Conservation (phyloP, 1,284 basidiomycete genomes). For the Cryptococcus sp. region DNA sequence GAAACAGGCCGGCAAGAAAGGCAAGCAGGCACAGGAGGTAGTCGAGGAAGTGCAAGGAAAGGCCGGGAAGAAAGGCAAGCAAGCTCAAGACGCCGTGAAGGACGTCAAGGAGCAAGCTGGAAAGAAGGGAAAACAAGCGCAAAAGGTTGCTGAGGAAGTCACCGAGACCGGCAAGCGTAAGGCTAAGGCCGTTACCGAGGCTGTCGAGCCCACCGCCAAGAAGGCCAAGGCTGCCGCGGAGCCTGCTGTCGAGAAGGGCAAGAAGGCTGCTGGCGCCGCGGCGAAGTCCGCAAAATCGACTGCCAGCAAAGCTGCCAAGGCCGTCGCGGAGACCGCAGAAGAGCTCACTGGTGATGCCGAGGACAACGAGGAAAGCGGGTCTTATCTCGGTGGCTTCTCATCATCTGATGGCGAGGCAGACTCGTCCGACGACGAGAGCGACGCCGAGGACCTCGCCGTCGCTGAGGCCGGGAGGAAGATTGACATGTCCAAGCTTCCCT, state of each 20-base stretch:
- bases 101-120: slow-evolving; percentile 12
- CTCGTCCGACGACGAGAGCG: slow-evolving; percentile 75
- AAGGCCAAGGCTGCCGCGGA: slow-evolving; percentile 17
- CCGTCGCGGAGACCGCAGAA: slow-evolving; percentile 27
- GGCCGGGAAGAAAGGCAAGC: slow-evolving; percentile 20
- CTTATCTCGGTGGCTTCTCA: slow-evolving; percentile 68
- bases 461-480: slow-evolving; percentile 52
- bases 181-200: slow-evolving; percentile 16
- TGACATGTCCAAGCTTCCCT: slow-evolving; percentile 72
- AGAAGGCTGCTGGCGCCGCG: slow-evolving; percentile 18
- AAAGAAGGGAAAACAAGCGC: slow-evolving; percentile 11
- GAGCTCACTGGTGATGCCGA: slow-evolving; percentile 28
- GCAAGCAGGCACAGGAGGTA: slow-evolving; percentile 10
- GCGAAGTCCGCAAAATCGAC: slow-evolving; percentile 26
- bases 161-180: slow-evolving; percentile 17
- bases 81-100: slow-evolving; percentile 10
- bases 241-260: slow-evolving; percentile 13
- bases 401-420: slow-evolving; percentile 61
- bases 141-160: slow-evolving; percentile 14
- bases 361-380: slow-evolving; percentile 51
- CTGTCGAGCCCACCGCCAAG: slow-evolving; percentile 20
- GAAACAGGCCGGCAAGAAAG: slow-evolving; percentile 3
- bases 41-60: slow-evolving; percentile 15
- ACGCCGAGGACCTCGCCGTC: slow-evolving; percentile 59
- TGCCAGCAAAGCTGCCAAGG: slow-evolving; percentile 20